Percentiles rank a stretch among this genome's conserved stretches.
phyloP scores from a whole-genome alignment of 2,329 filamentous ascomycete species.

The Microsporum ferrugineum region DNA sequence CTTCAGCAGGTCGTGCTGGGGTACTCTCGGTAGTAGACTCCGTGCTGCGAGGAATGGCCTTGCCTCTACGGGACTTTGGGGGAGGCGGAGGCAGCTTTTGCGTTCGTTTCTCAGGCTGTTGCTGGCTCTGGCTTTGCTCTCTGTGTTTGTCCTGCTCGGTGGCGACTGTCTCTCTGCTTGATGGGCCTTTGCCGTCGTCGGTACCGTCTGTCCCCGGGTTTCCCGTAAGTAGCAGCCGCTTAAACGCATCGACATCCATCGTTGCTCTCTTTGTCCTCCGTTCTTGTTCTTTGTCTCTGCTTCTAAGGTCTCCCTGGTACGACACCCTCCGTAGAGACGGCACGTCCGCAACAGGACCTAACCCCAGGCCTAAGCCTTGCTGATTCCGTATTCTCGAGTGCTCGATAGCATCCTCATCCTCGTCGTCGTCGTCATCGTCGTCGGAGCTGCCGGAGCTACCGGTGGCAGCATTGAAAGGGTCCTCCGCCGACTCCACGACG shows the following conservation, averaged over 20 bases:
- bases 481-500: not conserved
- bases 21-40: conserved; percentile 12
- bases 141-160: not conserved
- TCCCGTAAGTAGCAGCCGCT: conserved; percentile 63
- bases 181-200: not conserved
- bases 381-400: not conserved
- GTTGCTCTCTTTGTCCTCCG: conserved; percentile 29
- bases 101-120: not conserved
- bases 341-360: not conserved
- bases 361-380: not conserved
- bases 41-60: conserved; percentile 47
- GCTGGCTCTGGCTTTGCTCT: not conserved
- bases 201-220: conserved; percentile 34
- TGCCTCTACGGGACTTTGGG: conserved; percentile 67
- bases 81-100: conserved; percentile 40
- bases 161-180: not conserved
- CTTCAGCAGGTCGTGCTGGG: not conserved
- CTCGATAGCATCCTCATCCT: not conserved
- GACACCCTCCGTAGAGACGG: not conserved
- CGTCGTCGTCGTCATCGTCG: conserved; percentile 21
- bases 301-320: not conserved
- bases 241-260: conserved; percentile 69
- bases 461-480: not conserved
- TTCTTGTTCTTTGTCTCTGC: not conserved
- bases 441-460: conserved; percentile 21